Conservation (phyloP, 257 asterid genomes). For the Datura wrightii region DNA sequence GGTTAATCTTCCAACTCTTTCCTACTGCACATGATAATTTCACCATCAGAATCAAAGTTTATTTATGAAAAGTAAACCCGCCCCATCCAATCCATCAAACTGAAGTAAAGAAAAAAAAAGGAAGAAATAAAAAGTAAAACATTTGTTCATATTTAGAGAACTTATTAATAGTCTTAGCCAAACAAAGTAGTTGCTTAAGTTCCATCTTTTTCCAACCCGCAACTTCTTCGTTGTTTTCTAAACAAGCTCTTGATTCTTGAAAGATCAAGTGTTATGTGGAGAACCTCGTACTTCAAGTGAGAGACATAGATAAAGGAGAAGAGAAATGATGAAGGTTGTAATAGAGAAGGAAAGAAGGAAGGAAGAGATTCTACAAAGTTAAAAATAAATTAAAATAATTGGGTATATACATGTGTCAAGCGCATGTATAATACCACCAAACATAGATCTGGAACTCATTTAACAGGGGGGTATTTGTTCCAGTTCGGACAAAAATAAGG, state of each 20-base stretch:
- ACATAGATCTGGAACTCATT: background rate
- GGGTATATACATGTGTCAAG: background rate
- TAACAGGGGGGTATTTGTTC: background rate
- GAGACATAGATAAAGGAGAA: background rate
- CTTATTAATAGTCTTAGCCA: background rate
- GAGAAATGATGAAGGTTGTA: constrained; percentile 9
- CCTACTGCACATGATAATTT: background rate
- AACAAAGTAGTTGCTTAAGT: background rate
- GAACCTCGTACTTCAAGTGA: background rate
- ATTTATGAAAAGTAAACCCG: background rate
- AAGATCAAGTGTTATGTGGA: background rate
- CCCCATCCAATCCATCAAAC: background rate
- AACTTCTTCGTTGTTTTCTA: background rate
- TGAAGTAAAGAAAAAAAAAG: background rate
- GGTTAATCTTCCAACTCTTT: constrained; percentile 11
- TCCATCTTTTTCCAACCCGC: background rate
- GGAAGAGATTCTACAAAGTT: background rate
- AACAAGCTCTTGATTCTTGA: background rate
- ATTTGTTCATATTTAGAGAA: background rate
- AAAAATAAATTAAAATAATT: background rate
- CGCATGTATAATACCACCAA: background rate
- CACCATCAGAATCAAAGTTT: background rate
- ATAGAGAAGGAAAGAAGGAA: background rate
- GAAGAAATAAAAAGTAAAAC: background rate
- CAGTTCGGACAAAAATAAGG: background rate